phyloP scores from a whole-genome alignment of 176 grass and related monocot species.

The Raddia guianensis region DNA sequence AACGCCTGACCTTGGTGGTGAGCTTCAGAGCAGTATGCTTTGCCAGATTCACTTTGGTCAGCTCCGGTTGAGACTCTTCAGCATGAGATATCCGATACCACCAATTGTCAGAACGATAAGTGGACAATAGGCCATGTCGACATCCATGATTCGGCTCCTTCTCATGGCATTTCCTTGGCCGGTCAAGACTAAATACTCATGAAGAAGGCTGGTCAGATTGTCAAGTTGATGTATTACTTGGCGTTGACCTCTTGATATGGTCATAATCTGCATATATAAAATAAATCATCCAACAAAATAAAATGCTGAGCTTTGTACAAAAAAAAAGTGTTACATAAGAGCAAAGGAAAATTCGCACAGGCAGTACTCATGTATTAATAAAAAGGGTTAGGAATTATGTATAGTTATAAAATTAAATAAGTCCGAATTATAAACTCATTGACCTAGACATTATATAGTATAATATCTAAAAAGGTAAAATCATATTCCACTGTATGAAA shows the following conservation, averaged over 20 bases:
- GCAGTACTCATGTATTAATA: too few relatives aligned
- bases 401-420: neutral
- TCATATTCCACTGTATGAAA: slow-evolving; percentile 1
- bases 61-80: slow-evolving; percentile 52
- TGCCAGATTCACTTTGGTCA: slow-evolving; percentile 39
- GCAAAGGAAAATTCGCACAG: too few relatives aligned
- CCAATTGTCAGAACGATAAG: slow-evolving; percentile 60
- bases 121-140: slow-evolving; percentile 50
- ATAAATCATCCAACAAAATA: slow-evolving; percentile 36
- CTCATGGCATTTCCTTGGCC: slow-evolving; percentile 44
- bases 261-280: slow-evolving; percentile 53
- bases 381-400: neutral
- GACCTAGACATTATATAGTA: neutral
- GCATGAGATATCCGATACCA: slow-evolving; percentile 57
- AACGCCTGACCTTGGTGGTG: neutral
- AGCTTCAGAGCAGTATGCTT: slow-evolving; percentile 6
- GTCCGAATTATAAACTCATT: neutral
- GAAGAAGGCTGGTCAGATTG: slow-evolving; percentile 73
- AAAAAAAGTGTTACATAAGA: neutral
- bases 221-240: slow-evolving; percentile 92
- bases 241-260: slow-evolving; percentile 76
- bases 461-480: neutral
- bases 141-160: slow-evolving; percentile 48
- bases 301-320: slow-evolving; percentile 17
- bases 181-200: slow-evolving; percentile 58